Conservation (phyloP, 2,329 filamentous ascomycete species). For the Cryphonectria radicalis region DNA sequence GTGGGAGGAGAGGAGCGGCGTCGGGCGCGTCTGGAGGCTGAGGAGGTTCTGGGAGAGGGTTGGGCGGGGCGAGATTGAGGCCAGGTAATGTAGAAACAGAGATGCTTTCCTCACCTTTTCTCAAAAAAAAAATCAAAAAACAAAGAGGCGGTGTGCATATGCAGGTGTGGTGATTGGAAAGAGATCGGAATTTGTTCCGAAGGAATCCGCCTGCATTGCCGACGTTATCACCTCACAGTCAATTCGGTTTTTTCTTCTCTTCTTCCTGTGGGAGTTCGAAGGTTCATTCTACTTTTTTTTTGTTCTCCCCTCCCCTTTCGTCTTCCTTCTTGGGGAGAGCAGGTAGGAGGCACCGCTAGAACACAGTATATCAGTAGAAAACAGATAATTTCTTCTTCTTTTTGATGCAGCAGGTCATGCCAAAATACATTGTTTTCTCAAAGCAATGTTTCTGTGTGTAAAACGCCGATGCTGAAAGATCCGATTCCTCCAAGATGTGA, state of each 20-base stretch:
- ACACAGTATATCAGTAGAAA: background rate
- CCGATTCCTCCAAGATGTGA: background rate
- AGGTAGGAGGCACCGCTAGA: background rate
- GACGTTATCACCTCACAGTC: background rate
- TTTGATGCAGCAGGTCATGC: background rate
- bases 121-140: too few species aligned
- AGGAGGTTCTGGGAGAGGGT: constrained; percentile 70
- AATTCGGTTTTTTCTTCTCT: background rate
- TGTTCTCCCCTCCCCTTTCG: background rate
- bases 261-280: too few species aligned
- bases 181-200: background rate
- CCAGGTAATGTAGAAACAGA: background rate
- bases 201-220: background rate
- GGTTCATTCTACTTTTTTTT: too few species aligned
- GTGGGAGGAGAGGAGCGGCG: constrained; percentile 55
- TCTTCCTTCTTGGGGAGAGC: background rate
- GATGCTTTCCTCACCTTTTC: background rate
- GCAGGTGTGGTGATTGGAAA: background rate
- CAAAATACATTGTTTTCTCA: constrained; percentile 1
- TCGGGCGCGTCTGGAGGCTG: constrained; percentile 64
- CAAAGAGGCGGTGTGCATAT: background rate
- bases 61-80: constrained; percentile 45
- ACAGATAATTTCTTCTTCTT: background rate
- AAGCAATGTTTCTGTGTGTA: background rate
- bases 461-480: constrained; percentile 10